Evolutionary conservation across 768 basidiomycete species (phyloP).

Genomic region (Rhodotorula graminis): DNA sequence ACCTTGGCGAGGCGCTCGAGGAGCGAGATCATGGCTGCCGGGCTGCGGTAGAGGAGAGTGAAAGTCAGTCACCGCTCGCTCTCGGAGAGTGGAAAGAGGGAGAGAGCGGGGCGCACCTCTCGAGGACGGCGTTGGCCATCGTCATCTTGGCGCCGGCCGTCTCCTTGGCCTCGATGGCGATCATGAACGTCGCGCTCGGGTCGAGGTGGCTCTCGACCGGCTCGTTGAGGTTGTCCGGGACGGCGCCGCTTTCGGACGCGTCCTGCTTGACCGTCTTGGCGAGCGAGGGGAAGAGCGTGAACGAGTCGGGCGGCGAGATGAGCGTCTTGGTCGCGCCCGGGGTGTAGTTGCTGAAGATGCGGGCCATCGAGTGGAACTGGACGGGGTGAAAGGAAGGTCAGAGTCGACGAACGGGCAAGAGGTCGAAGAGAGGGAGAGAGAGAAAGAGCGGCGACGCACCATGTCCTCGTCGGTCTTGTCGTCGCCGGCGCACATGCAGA

Average conservation of each 20-base stretch:
- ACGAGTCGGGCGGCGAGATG: constrained; percentile 54
- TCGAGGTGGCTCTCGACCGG: constrained; percentile 37
- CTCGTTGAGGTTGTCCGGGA: constrained; percentile 16
- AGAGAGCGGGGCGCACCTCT: constrained; percentile 10
- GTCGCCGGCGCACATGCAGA: constrained; percentile 95
- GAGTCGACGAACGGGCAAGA: no score
- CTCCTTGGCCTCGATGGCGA: constrained; percentile 37
- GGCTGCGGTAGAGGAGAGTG: no score
- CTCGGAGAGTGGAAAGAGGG: no score
- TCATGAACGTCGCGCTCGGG: constrained; percentile 38
- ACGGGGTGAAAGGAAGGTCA: neutral
- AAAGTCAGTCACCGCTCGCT: neutral
- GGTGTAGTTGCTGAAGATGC: constrained; percentile 41
- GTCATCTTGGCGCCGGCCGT: constrained; percentile 33
- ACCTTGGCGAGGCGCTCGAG: constrained; percentile 16
- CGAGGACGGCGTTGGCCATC: constrained; percentile 39
- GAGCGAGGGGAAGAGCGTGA: constrained; percentile 39
- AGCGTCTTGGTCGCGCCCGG: constrained; percentile 55
- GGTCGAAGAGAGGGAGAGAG: neutral
- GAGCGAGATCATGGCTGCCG: constrained; percentile 25
- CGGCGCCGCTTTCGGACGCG: neutral
- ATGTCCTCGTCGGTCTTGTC: constrained; percentile 96
- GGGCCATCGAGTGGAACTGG: constrained; percentile 36
- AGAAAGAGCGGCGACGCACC: constrained; percentile 71
- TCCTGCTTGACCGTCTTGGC: constrained; percentile 20